Conservation (phyloP, 1,284 basidiomycete genomes). For the Thelephora terrestris region DNA sequence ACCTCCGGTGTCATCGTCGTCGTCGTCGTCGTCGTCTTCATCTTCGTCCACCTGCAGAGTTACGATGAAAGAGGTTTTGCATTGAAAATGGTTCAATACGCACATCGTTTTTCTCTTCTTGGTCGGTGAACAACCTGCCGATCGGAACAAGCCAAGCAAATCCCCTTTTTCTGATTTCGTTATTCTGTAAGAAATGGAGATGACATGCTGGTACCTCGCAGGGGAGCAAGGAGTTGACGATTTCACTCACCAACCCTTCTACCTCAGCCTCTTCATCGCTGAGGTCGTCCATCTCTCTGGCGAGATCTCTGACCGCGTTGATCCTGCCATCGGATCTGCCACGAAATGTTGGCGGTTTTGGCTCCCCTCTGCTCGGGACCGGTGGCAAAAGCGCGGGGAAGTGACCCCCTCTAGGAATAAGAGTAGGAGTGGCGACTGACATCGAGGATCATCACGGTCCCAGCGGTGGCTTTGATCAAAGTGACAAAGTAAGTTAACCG, state of each 20-base stretch:
- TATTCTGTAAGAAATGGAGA: slow-evolving; percentile 31
- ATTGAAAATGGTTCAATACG: slow-evolving; percentile 16
- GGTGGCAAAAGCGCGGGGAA: slow-evolving; percentile 60
- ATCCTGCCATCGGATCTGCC: slow-evolving; percentile 42
- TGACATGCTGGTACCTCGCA: slow-evolving; percentile 4
- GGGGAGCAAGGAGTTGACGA: not conserved
- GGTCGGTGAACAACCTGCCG: slow-evolving; percentile 57
- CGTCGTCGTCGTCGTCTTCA: slow-evolving; percentile 32
- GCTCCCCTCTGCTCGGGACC: slow-evolving; percentile 50
- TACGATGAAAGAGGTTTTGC: slow-evolving; percentile 1
- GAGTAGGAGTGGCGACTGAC: slow-evolving; percentile 56
- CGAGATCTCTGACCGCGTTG: slow-evolving; percentile 55
- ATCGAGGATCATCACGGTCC: slow-evolving; percentile 16
- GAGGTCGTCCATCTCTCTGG: slow-evolving; percentile 74
- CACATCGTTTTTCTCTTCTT: slow-evolving; percentile 79
- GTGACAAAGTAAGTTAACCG: no score
- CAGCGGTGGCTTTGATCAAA: no score
- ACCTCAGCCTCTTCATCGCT: slow-evolving; percentile 78
- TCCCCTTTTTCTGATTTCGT: slow-evolving; percentile 53
- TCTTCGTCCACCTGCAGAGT: slow-evolving; percentile 23
- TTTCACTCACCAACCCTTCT: slow-evolving; percentile 50
- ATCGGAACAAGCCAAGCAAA: slow-evolving; percentile 62
- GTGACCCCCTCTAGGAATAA: slow-evolving; percentile 47
- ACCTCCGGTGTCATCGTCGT: slow-evolving; percentile 28
- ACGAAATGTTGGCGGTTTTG: slow-evolving; percentile 43